Percentiles rank a stretch among this genome's conserved stretches.
phyloP scores from a whole-genome alignment of 805 yeast genomes.

The Suhomyces kilbournensis region DNA sequence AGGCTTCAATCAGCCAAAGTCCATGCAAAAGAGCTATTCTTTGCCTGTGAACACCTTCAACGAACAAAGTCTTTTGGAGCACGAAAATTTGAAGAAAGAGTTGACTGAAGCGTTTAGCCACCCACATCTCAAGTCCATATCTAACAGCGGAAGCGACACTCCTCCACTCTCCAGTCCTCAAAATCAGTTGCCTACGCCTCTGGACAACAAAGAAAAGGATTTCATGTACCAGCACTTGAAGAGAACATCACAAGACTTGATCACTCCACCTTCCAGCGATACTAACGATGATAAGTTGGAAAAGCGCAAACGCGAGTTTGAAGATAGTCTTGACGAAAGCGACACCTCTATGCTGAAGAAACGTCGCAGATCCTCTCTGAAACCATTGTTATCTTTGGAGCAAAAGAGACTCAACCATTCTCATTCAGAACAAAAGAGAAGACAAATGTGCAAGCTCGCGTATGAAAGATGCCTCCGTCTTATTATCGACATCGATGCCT shows the following conservation, averaged over 20 bases:
- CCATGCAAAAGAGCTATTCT: constrained; percentile 12
- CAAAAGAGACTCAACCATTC: constrained; percentile 44
- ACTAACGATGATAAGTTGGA: not conserved
- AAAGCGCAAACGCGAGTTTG: not conserved
- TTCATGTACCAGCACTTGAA: constrained; percentile 5
- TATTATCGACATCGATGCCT: constrained; percentile 38
- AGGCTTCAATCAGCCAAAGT: constrained; percentile 1
- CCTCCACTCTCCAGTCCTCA: constrained; percentile 9
- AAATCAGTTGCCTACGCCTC: constrained; percentile 32
- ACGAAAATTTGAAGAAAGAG: constrained; percentile 23
- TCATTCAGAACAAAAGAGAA: constrained; percentile 41
- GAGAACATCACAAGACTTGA: constrained; percentile 1
- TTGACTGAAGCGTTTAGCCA: constrained; percentile 32
- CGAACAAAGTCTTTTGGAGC: constrained; percentile 3
- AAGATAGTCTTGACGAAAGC: constrained; percentile 3
- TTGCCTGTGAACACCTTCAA: not conserved
- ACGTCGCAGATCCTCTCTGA: constrained; percentile 28
- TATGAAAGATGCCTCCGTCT: constrained; percentile 41
- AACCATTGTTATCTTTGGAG: constrained; percentile 37
- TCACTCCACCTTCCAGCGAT: constrained; percentile 7
- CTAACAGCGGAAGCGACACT: constrained; percentile 3
- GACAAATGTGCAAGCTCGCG: constrained; percentile 43
- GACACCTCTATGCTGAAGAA: constrained; percentile 12
- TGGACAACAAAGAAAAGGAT: constrained; percentile 25
- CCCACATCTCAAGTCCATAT: constrained; percentile 17